Percentiles rank a stretch among this genome's conserved stretches.
Evolutionary conservation across 129 eudicot genomes (phyloP).

Genomic region (Kitagawia praeruptora): DNA sequence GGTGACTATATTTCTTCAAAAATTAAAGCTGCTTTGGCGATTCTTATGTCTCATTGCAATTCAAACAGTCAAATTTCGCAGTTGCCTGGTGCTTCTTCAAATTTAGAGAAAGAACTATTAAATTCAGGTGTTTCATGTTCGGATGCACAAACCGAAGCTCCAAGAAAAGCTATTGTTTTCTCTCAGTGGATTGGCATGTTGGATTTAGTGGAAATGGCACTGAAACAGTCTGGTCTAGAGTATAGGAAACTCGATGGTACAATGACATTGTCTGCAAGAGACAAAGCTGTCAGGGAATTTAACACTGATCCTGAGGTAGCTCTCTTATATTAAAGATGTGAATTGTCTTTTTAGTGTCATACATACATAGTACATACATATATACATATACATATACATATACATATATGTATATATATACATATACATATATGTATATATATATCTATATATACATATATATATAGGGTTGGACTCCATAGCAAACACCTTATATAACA

Average conservation of each 20-base stretch:
- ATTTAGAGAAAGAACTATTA: constrained; percentile 12
- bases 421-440: too few relatives aligned
- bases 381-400: too few relatives aligned
- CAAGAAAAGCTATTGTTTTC: constrained; percentile 72
- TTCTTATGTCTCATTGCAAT: constrained; percentile 42
- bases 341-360: not conserved
- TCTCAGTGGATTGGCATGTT: constrained; percentile 94
- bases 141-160: constrained; percentile 29
- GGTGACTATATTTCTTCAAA: constrained; percentile 68
- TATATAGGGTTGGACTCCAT: too few relatives aligned
- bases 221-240: constrained; percentile 34
- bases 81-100: constrained; percentile 17
- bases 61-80: constrained; percentile 24
- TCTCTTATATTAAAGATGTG: constrained; percentile 2
- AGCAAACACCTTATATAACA: too few relatives aligned
- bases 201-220: constrained; percentile 66
- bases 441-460: too few relatives aligned
- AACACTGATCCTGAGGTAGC: constrained; percentile 72
- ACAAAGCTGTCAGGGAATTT: constrained; percentile 80
- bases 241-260: constrained; percentile 90
- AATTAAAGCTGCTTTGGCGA: constrained; percentile 56
- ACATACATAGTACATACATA: not conserved
- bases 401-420: too few relatives aligned
- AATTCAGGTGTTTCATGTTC: constrained; percentile 7
- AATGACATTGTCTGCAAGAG: constrained; percentile 76